Evolutionary conservation across 2,329 filamentous ascomycete genomes (phyloP).

Genomic region (Botrytis pseudocinerea): DNA sequence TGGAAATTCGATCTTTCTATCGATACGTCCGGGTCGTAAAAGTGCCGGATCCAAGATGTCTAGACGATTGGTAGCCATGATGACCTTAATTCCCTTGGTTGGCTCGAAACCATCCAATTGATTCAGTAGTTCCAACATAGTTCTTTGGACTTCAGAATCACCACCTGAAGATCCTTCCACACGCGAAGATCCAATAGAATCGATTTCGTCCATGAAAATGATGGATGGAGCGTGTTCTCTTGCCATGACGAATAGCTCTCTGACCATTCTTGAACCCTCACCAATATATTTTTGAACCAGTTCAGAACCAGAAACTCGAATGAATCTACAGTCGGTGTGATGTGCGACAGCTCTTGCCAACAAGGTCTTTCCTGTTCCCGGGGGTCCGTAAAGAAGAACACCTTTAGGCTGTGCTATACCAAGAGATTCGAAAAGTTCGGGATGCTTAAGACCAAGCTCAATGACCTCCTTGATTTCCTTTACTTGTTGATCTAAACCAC

Average conservation of each 20-base stretch:
- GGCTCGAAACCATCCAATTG: conserved; percentile 98
- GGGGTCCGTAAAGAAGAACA: conserved; percentile 92
- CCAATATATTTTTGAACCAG: conserved; percentile 99
- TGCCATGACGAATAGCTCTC: conserved; percentile 98
- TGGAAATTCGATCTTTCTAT: conserved; percentile 98
- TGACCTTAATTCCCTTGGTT: conserved; percentile 99
- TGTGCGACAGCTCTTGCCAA: conserved; percentile 94
- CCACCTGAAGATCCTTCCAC: conserved; percentile 94
- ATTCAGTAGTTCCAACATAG: conserved; percentile 97
- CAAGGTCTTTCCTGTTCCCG: conserved; percentile 95
- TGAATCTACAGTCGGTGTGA: conserved; percentile 99
- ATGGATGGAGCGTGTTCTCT: conserved; percentile 97
- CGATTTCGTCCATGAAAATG: conserved; percentile 99
- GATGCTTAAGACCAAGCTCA: conserved; percentile 96
- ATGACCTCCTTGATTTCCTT: conserved; percentile 99
- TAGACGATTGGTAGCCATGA: conserved; percentile 98
- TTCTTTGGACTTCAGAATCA: conserved; percentile 96
- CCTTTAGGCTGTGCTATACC: conserved; percentile 98
- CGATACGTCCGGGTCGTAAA: conserved; percentile 92
- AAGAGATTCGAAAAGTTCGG: conserved; percentile 97
- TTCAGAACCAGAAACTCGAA: conserved; percentile 92
- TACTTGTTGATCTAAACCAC: conserved; percentile 97
- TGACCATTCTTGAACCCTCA: conserved; percentile 96
- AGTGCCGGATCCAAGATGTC: conserved; percentile 96
- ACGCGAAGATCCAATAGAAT: conserved; percentile 95